Conservation (phyloP, 192 early-diverging fungal species). For the Paraglomus brasilianum region DNA sequence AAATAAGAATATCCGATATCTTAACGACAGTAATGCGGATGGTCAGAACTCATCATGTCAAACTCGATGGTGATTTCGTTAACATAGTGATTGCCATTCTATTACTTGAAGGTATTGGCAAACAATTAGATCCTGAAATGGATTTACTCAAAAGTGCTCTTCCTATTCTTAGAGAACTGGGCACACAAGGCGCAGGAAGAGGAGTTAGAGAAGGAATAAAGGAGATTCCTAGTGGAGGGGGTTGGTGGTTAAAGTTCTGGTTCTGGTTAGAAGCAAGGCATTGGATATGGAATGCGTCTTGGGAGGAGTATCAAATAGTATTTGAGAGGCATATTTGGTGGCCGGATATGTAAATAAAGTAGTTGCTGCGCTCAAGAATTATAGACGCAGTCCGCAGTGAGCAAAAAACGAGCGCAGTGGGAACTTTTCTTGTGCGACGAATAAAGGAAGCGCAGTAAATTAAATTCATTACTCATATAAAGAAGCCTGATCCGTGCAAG, state of each 20-base stretch:
- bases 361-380: too few species aligned
- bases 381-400: too few species aligned
- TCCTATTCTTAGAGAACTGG: slow-evolving; percentile 66
- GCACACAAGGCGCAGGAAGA: slow-evolving; percentile 50
- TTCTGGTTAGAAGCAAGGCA: slow-evolving; percentile 58
- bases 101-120: slow-evolving; percentile 92
- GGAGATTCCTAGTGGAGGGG: slow-evolving; percentile 40
- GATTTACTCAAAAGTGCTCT: slow-evolving; percentile 84
- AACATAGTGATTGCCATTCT: slow-evolving; percentile 91
- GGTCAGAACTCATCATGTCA: slow-evolving; percentile 90
- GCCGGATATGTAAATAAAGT: slow-evolving; percentile 27
- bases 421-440: too few species aligned
- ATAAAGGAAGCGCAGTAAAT: too few species aligned
- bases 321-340: slow-evolving; percentile 21
- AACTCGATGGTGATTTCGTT: slow-evolving; percentile 92
- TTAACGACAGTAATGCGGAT: slow-evolving; percentile 78
- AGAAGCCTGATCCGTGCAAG: too few species aligned
- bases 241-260: slow-evolving; percentile 64
- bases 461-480: too few species aligned
- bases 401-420: too few species aligned
- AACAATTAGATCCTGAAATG: slow-evolving; percentile 84
- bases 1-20: slow-evolving; percentile 79
- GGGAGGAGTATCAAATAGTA: slow-evolving; percentile 5
- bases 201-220: slow-evolving; percentile 47
- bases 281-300: slow-evolving; percentile 39